A percentile compares a stretch with the other conserved stretches of the same genome.
These are phyloP conservation scores for Phytophthora lateralis DNA, from an alignment of 352 stramenopile genomes.

Conservation along the genomic window DNA sequence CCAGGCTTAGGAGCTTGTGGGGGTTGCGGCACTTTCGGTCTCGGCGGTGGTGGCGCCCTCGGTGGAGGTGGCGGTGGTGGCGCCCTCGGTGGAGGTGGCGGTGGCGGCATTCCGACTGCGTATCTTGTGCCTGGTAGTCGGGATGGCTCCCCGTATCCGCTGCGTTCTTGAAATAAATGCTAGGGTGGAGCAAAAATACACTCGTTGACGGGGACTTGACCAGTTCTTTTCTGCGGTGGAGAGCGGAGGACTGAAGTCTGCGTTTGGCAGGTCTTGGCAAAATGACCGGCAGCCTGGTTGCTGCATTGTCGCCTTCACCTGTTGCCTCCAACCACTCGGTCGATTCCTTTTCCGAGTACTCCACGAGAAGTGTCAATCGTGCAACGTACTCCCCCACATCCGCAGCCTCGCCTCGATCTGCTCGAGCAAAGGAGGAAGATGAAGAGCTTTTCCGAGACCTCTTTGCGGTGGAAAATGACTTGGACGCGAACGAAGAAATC, in stretches of 20 bases:
- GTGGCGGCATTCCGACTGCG: conserved; percentile 23
- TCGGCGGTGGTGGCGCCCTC: conserved; percentile 27
- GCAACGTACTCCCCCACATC: conserved; percentile 26
- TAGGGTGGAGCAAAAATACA: neutral
- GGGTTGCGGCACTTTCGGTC: conserved; percentile 19
- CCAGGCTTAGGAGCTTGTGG: conserved; percentile 17
- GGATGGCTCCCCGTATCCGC: neutral
- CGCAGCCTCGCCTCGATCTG: conserved; percentile 6
- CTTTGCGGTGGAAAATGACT: conserved; percentile 47
- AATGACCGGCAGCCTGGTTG: conserved; percentile 34
- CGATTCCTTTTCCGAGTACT: conserved; percentile 65
- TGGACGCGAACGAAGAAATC: neutral
- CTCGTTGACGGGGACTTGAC: neutral
- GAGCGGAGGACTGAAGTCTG: neutral
- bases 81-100: conserved; percentile 17
- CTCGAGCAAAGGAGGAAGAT: conserved; percentile 43
- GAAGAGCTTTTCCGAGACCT: conserved; percentile 77
- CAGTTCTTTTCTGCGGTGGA: neutral
- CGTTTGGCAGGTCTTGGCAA: neutral
- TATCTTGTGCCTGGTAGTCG: conserved; percentile 16
- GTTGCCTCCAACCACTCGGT: conserved; percentile 43
- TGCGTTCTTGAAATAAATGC: neutral
- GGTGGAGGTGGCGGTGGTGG: conserved; percentile 20
- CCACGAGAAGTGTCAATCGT: conserved; percentile 40
- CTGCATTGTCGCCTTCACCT: conserved; percentile 12